A percentile compares a stretch with the other conserved stretches of the same genome.
phyloP scores from a whole-genome alignment of 2,329 filamentous ascomycete species.

The Fusarium sp. region DNA sequence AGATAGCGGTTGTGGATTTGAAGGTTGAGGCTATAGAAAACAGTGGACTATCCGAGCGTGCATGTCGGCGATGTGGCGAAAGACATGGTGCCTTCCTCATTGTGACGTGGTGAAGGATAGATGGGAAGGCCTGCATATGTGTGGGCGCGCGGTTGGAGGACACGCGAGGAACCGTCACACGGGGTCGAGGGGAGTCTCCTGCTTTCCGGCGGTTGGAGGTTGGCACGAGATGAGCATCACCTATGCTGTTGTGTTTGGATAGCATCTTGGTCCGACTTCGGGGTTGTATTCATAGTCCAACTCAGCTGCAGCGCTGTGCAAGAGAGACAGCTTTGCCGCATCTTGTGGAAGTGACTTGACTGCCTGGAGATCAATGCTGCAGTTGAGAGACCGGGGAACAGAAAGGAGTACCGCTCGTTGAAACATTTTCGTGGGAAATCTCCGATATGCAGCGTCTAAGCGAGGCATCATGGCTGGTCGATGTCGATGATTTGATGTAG shows the following conservation, averaged over 20 bases:
- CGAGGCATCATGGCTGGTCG: slow-evolving; percentile 35
- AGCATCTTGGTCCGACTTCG: slow-evolving; percentile 23
- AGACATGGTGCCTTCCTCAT: slow-evolving; percentile 41
- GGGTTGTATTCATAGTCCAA: slow-evolving; percentile 20
- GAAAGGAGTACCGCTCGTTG: slow-evolving; percentile 22
- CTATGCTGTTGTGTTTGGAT: slow-evolving; percentile 22
- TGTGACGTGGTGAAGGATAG: slow-evolving; percentile 43
- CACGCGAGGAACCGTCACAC: slow-evolving; percentile 28
- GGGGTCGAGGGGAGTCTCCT: slow-evolving; percentile 5
- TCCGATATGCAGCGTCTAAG: slow-evolving; percentile 46
- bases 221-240: slow-evolving; percentile 29
- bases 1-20: not conserved
- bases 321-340: slow-evolving; percentile 17
- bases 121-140: slow-evolving; percentile 18
- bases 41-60: slow-evolving; percentile 20
- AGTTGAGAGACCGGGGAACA: slow-evolving; percentile 14
- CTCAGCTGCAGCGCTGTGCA: slow-evolving; percentile 26
- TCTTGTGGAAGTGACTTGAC: not conserved
- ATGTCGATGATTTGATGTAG: slow-evolving; percentile 29
- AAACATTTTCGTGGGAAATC: slow-evolving; percentile 43
- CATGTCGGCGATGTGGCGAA: slow-evolving; percentile 32
- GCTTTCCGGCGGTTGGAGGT: slow-evolving; percentile 7
- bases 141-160: slow-evolving; percentile 8
- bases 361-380: slow-evolving; percentile 9
- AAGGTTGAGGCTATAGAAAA: slow-evolving; percentile 8